Conservation (phyloP, 306 rosid genomes). For the Malus domestica region DNA sequence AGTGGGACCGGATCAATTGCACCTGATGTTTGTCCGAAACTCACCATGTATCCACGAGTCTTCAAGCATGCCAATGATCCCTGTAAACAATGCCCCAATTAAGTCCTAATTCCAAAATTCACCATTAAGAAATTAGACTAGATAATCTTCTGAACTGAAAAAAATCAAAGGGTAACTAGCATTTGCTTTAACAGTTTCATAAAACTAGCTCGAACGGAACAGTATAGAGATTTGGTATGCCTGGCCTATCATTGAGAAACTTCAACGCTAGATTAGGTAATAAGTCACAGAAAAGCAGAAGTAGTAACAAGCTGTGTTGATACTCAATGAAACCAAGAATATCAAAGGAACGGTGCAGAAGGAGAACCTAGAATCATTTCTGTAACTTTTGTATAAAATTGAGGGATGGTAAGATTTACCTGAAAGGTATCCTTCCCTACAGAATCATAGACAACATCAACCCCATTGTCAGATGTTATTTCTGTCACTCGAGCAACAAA, state of each 20-base stretch:
- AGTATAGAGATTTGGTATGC: neutral
- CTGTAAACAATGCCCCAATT: slow-evolving; percentile 24
- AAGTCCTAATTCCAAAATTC: neutral
- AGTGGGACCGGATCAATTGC: slow-evolving; percentile 78
- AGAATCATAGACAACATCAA: slow-evolving; percentile 33
- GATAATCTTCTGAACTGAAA: neutral
- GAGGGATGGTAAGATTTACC: slow-evolving; percentile 32
- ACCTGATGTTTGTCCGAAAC: slow-evolving; percentile 86
- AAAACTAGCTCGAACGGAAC: neutral
- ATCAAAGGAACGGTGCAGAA: neutral
- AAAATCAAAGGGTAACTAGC: neutral
- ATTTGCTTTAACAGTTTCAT: neutral
- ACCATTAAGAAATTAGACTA: neutral
- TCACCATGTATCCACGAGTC: slow-evolving; percentile 66
- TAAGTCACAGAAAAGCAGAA: no score
- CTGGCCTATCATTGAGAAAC: neutral
- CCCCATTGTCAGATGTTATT: no score
- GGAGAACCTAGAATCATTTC: no score
- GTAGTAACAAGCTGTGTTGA: no score
- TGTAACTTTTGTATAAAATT: no score
- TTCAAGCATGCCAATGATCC: slow-evolving; percentile 80
- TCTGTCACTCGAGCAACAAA: no score
- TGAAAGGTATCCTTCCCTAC: slow-evolving; percentile 88
- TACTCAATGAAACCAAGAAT: no score
- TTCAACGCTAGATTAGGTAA: neutral